phyloP scores from a whole-genome alignment of 257 asterid species.

The Lycium barbarum region DNA sequence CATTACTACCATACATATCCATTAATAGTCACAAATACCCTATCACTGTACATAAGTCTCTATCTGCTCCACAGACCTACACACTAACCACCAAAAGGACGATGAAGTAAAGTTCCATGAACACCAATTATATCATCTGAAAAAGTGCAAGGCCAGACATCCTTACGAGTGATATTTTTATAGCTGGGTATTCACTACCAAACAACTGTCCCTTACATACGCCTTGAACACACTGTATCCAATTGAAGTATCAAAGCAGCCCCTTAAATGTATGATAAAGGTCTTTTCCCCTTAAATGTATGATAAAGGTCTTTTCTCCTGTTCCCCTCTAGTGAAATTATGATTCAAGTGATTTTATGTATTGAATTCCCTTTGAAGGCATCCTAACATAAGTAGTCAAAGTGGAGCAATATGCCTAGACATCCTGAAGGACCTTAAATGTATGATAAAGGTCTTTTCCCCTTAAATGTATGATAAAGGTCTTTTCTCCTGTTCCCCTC shows the following conservation, averaged over 20 bases:
- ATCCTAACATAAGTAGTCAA: constrained; percentile 98
- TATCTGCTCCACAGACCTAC: not conserved
- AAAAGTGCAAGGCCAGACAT: not conserved
- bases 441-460: too few species aligned
- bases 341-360: constrained; percentile 30
- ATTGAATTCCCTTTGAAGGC: constrained; percentile 64
- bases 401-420: constrained; percentile 99
- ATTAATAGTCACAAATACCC: not conserved
- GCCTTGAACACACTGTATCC: not conserved
- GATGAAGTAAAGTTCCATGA: not conserved
- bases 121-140: not conserved
- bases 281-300: not conserved
- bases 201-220: not conserved
- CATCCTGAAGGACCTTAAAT: constrained; percentile 95
- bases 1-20: not conserved
- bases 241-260: not conserved
- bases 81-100: not conserved
- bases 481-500: not conserved
- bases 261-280: not conserved
- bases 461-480: not conserved
- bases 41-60: not conserved
- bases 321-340: constrained; percentile 23
- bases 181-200: not conserved
- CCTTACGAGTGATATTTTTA: not conserved
- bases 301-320: not conserved